A percentile compares a stretch with the other conserved stretches of the same genome.
Conservation (phyloP, 805 yeast species). For the Candida andamanensis region DNA sequence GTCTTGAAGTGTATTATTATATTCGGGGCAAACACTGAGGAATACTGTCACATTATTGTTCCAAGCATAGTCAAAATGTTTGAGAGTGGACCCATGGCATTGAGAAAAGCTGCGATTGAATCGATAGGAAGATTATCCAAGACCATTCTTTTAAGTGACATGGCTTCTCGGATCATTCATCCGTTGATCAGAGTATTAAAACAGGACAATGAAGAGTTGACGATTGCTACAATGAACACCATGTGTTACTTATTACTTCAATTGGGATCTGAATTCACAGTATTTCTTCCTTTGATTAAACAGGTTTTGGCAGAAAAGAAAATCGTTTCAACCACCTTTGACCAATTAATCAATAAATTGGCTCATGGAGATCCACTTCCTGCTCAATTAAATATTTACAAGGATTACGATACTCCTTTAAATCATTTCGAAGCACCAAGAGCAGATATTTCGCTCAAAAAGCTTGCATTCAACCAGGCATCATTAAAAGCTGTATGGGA, state of each 20-base stretch:
- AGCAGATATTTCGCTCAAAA: slow-evolving; percentile 64
- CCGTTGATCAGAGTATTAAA: slow-evolving; percentile 69
- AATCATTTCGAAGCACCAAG: slow-evolving; percentile 48
- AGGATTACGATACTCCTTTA: slow-evolving; percentile 43
- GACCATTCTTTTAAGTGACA: slow-evolving; percentile 68
- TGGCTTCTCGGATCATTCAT: slow-evolving; percentile 87
- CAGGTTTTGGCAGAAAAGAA: slow-evolving; percentile 57
- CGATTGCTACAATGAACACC: slow-evolving; percentile 67
- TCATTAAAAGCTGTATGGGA: slow-evolving; percentile 86
- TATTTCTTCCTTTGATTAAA: slow-evolving; percentile 79
- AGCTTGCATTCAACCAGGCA: slow-evolving; percentile 63
- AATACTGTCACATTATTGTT: slow-evolving; percentile 78
- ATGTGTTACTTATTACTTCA: slow-evolving; percentile 73
- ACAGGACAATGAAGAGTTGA: slow-evolving; percentile 52
- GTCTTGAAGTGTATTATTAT: slow-evolving; percentile 79
- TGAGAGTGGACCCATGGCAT: slow-evolving; percentile 58
- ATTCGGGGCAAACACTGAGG: slow-evolving; percentile 85
- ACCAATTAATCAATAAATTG: slow-evolving; percentile 72
- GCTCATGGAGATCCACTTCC: slow-evolving; percentile 85
- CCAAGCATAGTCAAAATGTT: slow-evolving; percentile 80
- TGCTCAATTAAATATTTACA: slow-evolving; percentile 63
- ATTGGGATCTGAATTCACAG: slow-evolving; percentile 76
- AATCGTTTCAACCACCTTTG: slow-evolving; percentile 70
- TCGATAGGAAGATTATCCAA: slow-evolving; percentile 79
- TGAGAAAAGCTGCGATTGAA: slow-evolving; percentile 71